Conservation (phyloP, 805 yeast species). For the Ogataea corticis region DNA sequence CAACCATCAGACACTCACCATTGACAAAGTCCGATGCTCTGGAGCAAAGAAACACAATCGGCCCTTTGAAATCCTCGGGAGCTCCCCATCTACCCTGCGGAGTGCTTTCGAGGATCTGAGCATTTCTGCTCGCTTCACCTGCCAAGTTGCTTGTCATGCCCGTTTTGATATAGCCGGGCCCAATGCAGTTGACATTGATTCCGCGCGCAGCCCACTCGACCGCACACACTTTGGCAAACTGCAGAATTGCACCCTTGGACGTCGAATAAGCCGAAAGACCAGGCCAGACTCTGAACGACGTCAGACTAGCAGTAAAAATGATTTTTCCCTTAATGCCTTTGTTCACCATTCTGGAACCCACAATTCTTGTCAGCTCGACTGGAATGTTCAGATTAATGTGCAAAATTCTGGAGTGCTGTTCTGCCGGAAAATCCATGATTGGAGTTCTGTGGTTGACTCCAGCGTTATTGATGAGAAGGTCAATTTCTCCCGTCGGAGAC, state of each 20-base stretch:
- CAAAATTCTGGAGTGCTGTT: conserved; percentile 39
- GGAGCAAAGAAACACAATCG: conserved; percentile 45
- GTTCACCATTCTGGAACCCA: conserved; percentile 39
- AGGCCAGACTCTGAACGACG: conserved; percentile 43
- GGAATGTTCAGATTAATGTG: conserved; percentile 43
- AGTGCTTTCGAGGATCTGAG: conserved; percentile 37
- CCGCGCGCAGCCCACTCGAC: conserved; percentile 48
- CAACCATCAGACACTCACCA: conserved; percentile 53
- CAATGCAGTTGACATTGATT: conserved; percentile 48
- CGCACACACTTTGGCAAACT: conserved; percentile 38
- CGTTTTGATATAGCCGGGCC: conserved; percentile 51
- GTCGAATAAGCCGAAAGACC: conserved; percentile 41
- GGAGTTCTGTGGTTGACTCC: conserved; percentile 36
- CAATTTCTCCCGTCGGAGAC: conserved; percentile 32
- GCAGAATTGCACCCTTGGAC: conserved; percentile 43
- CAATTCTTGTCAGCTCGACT: conserved; percentile 37
- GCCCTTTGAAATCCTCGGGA: conserved; percentile 49
- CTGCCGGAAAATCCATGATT: conserved; percentile 38
- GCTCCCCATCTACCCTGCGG: conserved; percentile 51
- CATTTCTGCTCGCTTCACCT: conserved; percentile 28
- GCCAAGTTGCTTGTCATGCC: conserved; percentile 41
- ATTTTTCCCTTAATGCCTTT: conserved; percentile 39
- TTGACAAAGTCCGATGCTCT: conserved; percentile 51
- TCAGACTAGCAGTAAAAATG: conserved; percentile 43
- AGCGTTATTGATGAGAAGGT: conserved; percentile 37